phyloP scores from a whole-genome alignment of 1,284 basidiomycete genomes.

The Sphagnurus paluster region DNA sequence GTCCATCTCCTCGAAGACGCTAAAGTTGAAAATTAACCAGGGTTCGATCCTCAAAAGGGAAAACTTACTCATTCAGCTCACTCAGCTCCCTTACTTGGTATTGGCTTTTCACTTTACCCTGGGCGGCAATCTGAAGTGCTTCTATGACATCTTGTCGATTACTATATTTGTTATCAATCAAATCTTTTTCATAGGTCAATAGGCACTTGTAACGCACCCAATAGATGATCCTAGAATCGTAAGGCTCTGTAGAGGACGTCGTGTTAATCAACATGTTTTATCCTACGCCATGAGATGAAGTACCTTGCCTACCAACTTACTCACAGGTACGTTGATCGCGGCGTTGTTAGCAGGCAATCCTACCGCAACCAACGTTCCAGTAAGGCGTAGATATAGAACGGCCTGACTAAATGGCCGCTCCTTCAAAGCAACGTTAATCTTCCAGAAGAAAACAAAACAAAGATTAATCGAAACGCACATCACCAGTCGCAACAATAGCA shows the following conservation, averaged over 20 bases:
- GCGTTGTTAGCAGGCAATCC: constrained; percentile 50
- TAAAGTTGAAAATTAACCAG: constrained; percentile 1
- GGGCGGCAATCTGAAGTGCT: constrained; percentile 62
- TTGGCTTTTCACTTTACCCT: constrained; percentile 61
- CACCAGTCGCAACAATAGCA: constrained; percentile 54
- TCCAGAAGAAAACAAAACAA: neutral
- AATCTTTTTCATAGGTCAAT: neutral
- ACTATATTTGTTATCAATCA: constrained; percentile 26
- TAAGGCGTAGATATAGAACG: constrained; percentile 55
- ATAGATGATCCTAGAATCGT: constrained; percentile 61
- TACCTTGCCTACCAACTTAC: constrained; percentile 59
- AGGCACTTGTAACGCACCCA: constrained; percentile 38
- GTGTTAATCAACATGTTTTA: too few relatives aligned
- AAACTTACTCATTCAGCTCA: constrained; percentile 47
- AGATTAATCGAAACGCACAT: constrained; percentile 29
- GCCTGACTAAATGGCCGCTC: constrained; percentile 64
- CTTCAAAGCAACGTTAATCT: constrained; percentile 23
- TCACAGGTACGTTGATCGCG: constrained; percentile 48
- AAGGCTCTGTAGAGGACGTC: constrained; percentile 36
- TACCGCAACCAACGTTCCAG: constrained; percentile 62
- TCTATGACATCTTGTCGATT: constrained; percentile 65
- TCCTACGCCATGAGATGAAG: constrained; percentile 2
- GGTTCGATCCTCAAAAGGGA: neutral
- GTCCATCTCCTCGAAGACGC: constrained; percentile 20
- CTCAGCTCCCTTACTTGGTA: constrained; percentile 47